phyloP scores from a whole-genome alignment of 2,329 filamentous ascomycete genomes.

The Ambrosiella xylebori region DNA sequence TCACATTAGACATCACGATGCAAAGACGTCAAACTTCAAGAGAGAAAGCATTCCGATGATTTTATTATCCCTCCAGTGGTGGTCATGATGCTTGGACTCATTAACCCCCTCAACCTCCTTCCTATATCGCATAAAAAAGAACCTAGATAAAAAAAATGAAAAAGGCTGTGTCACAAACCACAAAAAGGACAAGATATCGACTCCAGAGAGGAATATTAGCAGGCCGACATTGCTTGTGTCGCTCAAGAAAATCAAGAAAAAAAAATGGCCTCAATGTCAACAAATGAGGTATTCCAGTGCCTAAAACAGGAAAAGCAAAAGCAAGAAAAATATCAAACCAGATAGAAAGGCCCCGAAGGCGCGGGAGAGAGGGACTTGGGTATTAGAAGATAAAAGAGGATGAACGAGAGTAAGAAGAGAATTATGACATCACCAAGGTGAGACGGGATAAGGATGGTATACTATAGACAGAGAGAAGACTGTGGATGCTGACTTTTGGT shows the following conservation, averaged over 20 bases:
- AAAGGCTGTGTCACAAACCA: background rate
- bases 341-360: background rate
- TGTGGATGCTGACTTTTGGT: no score
- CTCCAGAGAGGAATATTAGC: constrained; percentile 1
- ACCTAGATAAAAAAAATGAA: background rate
- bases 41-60: background rate
- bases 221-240: background rate
- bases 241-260: background rate
- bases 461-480: background rate
- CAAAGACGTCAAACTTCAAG: background rate
- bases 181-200: background rate
- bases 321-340: background rate
- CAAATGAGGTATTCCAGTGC: background rate
- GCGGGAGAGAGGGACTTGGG: background rate
- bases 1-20: background rate
- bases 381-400: background rate
- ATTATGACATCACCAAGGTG: background rate
- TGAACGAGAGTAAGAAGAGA: background rate
- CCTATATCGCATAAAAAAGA: background rate
- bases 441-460: background rate
- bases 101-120: background rate
- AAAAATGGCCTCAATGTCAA: background rate
- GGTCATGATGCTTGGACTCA: constrained; percentile 10
- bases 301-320: background rate
- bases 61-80: background rate